Base-by-base conservation (phyloP, 1,139 yeast species). In the Debaryomyces robertsiae region DNA sequence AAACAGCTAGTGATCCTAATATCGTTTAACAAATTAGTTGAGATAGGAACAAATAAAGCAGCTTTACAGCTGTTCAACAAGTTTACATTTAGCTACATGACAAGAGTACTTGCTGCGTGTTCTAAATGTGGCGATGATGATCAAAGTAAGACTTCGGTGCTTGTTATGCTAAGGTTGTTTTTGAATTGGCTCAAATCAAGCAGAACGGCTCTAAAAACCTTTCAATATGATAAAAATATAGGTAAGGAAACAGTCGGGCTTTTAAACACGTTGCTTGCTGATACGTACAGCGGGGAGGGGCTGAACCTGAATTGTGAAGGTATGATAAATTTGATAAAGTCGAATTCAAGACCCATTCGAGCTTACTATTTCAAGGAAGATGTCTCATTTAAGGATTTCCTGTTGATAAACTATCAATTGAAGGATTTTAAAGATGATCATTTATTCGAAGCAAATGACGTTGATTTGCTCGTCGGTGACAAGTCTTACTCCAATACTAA, bases 301-400 rank as follows among this genome's bases (percentile, higher is more conserved):
- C 44, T 27, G 25, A 40, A 37, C 14, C 16, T 33, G 10, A 19
- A 38, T 15, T 25, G 36, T 5, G 45, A 30, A 4, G 31, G 33
- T 17, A 28, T 48, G 4, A n/a, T 28, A 7, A 49, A 49, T 11
- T 36, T 49, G 9, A 36, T 56, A 10, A 43, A 43, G 9, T 19
- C 47, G 1, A 43, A 46, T 6, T 36, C 54, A 10, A 41, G 65
- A 30, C 75, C 76, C 1, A 45, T 56, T n/a, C 67, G 91, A 56
- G 55, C 60, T 1, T 77, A 80, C 47, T 77, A 75, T 43, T 84
- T 82, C 52, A 60, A 66, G 31, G 93, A 84, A 50, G 94, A 85
- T 61, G 79, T 83, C 7, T 61, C 71, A 11, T 64, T 82, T 46
- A 77, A 78, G 46, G 90, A 82, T 44, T 82, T 80, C 50, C 64